phyloP scores from a whole-genome alignment of 1,284 basidiomycete genomes.

The Laetiporus sulphureus region DNA sequence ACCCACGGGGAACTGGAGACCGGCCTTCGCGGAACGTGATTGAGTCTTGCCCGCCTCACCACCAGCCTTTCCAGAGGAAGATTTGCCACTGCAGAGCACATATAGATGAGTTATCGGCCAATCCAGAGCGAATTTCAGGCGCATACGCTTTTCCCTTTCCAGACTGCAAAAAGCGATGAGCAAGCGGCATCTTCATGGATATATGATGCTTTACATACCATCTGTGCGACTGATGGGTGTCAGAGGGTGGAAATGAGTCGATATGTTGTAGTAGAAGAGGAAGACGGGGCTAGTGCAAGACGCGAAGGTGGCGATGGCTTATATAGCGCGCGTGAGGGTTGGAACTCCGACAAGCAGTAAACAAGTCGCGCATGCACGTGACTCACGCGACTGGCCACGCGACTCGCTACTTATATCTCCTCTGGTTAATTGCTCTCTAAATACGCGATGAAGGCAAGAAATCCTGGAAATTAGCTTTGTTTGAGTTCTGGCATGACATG shows the following conservation, averaged over 20 bases:
- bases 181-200: conserved; percentile 5
- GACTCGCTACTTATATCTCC: no score
- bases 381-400: conserved; percentile 19
- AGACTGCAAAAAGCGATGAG: conserved; percentile 30
- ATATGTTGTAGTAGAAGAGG: conserved; percentile 23
- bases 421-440: no score
- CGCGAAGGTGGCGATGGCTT: conserved; percentile 23
- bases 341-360: conserved; percentile 26
- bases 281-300: conserved; percentile 16
- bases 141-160: conserved; percentile 49
- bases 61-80: conserved; percentile 48
- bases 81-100: conserved; percentile 38
- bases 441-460: no score
- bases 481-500: no score
- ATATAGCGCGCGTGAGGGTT: conserved; percentile 26
- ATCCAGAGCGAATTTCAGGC: background rate
- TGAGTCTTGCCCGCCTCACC: conserved; percentile 40
- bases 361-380: conserved; percentile 24
- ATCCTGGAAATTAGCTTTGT: no score
- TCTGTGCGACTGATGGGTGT: conserved; percentile 17
- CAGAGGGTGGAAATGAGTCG: conserved; percentile 11
- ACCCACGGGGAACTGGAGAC: conserved; percentile 82
- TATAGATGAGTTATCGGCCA: conserved; percentile 10
- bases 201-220: conserved; percentile 21
- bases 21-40: conserved; percentile 74